A percentile compares a stretch with the other conserved stretches of the same genome.
phyloP scores from a whole-genome alignment of 192 early-diverging fungal species.

The Dissophora globulifera region DNA sequence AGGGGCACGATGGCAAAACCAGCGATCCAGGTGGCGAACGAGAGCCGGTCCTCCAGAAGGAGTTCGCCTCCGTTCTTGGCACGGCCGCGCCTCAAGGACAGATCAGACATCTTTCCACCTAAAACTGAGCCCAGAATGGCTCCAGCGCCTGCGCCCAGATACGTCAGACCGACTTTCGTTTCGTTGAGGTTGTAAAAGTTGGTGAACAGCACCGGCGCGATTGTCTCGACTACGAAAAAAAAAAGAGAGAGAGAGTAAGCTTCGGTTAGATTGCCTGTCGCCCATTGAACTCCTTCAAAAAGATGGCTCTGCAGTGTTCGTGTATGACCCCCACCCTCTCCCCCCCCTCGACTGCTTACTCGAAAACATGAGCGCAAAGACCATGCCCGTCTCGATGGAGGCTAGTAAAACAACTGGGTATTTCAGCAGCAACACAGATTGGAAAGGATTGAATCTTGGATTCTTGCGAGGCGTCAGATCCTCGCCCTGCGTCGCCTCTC shows the following conservation, averaged over 20 bases:
- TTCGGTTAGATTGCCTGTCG: too few species aligned
- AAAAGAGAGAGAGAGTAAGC: not conserved
- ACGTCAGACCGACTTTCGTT: slow-evolving; percentile 40
- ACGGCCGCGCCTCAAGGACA: slow-evolving; percentile 39
- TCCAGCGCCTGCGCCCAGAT: slow-evolving; percentile 53
- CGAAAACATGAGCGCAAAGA: slow-evolving; percentile 64
- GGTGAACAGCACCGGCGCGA: slow-evolving; percentile 28
- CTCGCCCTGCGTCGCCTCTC: not conserved
- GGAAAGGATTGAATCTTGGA: slow-evolving; percentile 50
- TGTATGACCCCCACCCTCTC: too few species aligned
- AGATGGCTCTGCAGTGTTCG: too few species aligned
- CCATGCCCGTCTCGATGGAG: slow-evolving; percentile 49
- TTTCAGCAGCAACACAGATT: slow-evolving; percentile 47
- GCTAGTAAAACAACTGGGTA: slow-evolving; percentile 53
- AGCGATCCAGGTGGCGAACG: slow-evolving; percentile 54
- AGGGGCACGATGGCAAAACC: slow-evolving; percentile 56
- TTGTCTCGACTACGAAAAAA: slow-evolving; percentile 28
- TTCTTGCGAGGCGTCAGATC: not conserved
- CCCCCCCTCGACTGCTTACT: too few species aligned
- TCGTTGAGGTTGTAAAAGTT: slow-evolving; percentile 22
- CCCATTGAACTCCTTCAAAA: too few species aligned
- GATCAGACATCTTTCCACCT: slow-evolving; percentile 55
- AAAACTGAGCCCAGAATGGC: slow-evolving; percentile 55
- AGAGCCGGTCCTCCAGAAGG: slow-evolving; percentile 57
- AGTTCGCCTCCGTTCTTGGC: slow-evolving; percentile 36